phyloP scores from a whole-genome alignment of 805 yeast species.

The Wickerhamomyces alni region DNA sequence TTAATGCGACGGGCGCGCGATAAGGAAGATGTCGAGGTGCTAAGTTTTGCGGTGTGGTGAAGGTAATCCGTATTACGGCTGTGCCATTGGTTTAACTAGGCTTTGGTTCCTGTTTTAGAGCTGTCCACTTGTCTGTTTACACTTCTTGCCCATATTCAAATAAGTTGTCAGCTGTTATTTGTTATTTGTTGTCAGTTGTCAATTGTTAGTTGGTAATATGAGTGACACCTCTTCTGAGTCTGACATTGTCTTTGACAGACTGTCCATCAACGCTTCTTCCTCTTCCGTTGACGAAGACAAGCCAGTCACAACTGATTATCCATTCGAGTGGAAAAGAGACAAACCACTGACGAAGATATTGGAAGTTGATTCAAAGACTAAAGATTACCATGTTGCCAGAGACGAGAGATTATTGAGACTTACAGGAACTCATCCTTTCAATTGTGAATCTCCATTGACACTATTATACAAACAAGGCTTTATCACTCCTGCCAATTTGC shows the following conservation, averaged over 20 bases:
- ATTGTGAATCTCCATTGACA: conserved; percentile 26
- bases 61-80: too few species aligned
- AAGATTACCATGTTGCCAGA: conserved; percentile 27
- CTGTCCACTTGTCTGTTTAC: too few species aligned
- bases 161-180: too few species aligned
- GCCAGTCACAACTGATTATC: background rate
- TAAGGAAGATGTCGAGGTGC: too few species aligned
- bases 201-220: too few species aligned
- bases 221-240: too few species aligned
- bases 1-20: too few species aligned
- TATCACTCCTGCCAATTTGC: conserved; percentile 26
- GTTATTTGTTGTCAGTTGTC: too few species aligned
- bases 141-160: too few species aligned
- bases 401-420: conserved; percentile 25
- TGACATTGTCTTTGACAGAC: background rate
- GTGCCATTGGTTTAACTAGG: too few species aligned
- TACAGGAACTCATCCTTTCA: conserved; percentile 31
- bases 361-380: conserved; percentile 23
- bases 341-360: conserved; percentile 12
- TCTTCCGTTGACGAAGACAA: background rate
- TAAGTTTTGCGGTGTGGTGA: too few species aligned
- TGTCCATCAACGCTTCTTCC: background rate
- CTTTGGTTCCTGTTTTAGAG: too few species aligned
- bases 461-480: conserved; percentile 25
- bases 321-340: conserved; percentile 10